Conservation (phyloP, 2,329 filamentous ascomycete genomes). For the Aspergillus puulaauensis region DNA sequence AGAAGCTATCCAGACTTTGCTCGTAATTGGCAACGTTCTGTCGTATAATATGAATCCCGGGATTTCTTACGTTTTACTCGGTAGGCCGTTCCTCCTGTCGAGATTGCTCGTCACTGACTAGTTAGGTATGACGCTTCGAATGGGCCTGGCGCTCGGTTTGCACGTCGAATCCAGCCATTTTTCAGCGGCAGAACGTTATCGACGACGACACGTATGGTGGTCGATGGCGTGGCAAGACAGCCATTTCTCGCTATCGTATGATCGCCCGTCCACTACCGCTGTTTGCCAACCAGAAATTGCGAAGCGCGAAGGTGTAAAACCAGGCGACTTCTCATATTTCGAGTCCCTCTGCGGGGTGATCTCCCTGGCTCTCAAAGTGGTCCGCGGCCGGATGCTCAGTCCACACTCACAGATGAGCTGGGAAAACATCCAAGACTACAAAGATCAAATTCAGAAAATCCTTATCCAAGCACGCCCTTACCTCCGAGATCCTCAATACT, state of each 20-base stretch:
- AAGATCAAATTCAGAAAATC: constrained; percentile 57
- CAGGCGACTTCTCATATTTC: constrained; percentile 55
- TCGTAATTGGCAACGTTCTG: constrained; percentile 62
- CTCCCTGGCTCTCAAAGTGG: constrained; percentile 54
- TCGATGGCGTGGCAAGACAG: constrained; percentile 66
- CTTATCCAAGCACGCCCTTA: constrained; percentile 59
- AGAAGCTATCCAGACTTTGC: constrained; percentile 61
- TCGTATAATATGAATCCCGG: constrained; percentile 66
- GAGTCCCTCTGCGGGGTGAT: constrained; percentile 60
- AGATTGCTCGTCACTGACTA: constrained; percentile 5
- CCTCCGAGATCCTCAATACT: constrained; percentile 53
- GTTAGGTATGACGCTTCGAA: constrained; percentile 57
- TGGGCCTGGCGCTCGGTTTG: constrained; percentile 60
- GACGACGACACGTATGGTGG: constrained; percentile 53
- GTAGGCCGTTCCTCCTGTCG: constrained; percentile 25
- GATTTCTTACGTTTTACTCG: constrained; percentile 61
- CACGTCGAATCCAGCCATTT: constrained; percentile 59
- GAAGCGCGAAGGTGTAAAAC: constrained; percentile 47
- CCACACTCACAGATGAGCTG: constrained; percentile 55
- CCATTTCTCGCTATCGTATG: constrained; percentile 63
- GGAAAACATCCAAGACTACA: constrained; percentile 56
- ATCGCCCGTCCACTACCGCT: constrained; percentile 56
- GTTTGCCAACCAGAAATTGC: constrained; percentile 54
- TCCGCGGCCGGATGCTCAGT: constrained; percentile 56
- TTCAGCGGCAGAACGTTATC: constrained; percentile 48